These are phyloP conservation scores for Coemansia sp. DNA, from an alignment of 192 early-diverging fungal genomes.

Conservation along the genomic window DNA sequence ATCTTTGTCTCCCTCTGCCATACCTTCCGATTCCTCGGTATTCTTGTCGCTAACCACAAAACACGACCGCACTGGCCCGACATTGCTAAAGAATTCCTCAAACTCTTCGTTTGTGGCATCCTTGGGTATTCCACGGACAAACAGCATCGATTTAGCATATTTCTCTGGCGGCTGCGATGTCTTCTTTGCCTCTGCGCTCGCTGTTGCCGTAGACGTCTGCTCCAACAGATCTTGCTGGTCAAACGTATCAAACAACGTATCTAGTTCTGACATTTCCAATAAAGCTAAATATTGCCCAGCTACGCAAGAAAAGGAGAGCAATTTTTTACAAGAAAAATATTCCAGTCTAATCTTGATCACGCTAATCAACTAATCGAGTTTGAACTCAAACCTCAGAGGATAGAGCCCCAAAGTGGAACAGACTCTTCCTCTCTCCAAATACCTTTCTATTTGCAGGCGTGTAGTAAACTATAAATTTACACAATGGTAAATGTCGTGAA, in stretches of 20 bases:
- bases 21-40: constrained; percentile 37
- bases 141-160: constrained; percentile 69
- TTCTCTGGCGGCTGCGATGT: constrained; percentile 36
- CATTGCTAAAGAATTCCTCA: constrained; percentile 82
- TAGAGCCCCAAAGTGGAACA: background rate
- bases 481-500: constrained; percentile 39
- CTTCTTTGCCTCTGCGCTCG: background rate
- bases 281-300: too few relatives aligned
- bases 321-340: too few relatives aligned
- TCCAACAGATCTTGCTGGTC: constrained; percentile 58
- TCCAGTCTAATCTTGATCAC: too few relatives aligned
- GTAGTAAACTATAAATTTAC: constrained; percentile 7
- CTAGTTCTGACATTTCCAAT: constrained; percentile 63
- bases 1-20: constrained; percentile 9
- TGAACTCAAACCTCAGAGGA: too few relatives aligned
- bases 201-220: constrained; percentile 7
- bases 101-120: constrained; percentile 78
- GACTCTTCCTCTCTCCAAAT: constrained; percentile 33
- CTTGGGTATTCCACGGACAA: constrained; percentile 84
- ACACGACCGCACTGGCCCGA: constrained; percentile 85
- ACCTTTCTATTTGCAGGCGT: constrained; percentile 42
- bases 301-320: too few relatives aligned
- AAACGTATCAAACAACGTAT: constrained; percentile 75
- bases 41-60: constrained; percentile 76
- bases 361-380: too few relatives aligned